phyloP scores from a whole-genome alignment of 768 basidiomycete species.

The Pleurotus tuoliensis region DNA sequence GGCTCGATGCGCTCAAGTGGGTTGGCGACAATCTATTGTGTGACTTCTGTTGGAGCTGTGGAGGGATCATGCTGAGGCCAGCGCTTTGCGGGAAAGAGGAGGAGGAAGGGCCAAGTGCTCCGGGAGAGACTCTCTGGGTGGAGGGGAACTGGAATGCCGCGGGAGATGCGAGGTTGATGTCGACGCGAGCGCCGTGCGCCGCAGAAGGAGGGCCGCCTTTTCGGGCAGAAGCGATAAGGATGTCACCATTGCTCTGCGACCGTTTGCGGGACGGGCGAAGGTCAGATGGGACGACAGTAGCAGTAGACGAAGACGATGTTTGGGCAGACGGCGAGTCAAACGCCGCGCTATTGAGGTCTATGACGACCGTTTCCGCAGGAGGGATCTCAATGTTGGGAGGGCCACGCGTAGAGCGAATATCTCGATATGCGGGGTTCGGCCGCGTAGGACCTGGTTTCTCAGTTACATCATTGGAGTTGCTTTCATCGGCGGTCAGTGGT shows the following conservation, averaged over 20 bases:
- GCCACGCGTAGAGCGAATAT: slow-evolving; percentile 19
- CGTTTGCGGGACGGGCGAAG: slow-evolving; percentile 33
- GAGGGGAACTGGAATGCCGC: slow-evolving; percentile 41
- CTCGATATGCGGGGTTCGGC: slow-evolving; percentile 12
- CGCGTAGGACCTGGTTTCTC: slow-evolving; percentile 14
- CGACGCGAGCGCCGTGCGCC: slow-evolving; percentile 7
- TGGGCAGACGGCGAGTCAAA: slow-evolving; percentile 14
- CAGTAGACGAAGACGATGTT: slow-evolving; percentile 16
- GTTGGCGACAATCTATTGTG: slow-evolving; percentile 27
- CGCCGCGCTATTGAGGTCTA: slow-evolving; percentile 13
- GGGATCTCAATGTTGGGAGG: slow-evolving; percentile 38
- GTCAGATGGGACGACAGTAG: slow-evolving; percentile 12
- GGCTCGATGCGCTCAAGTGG: slow-evolving; percentile 23
- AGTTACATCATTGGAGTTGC: background rate
- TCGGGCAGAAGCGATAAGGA: slow-evolving; percentile 11
- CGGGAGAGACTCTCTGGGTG: slow-evolving; percentile 12
- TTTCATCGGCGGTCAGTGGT: background rate
- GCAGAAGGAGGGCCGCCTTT: slow-evolving; percentile 3
- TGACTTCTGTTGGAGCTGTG: slow-evolving; percentile 14
- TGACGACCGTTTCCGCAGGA: slow-evolving; percentile 13
- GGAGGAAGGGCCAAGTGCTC: slow-evolving; percentile 11
- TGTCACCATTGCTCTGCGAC: slow-evolving; percentile 39
- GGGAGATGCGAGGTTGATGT: slow-evolving; percentile 30
- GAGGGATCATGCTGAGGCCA: slow-evolving; percentile 14
- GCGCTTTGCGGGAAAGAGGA: background rate